These are phyloP conservation scores for Blastomyces gilchristii DNA, from an alignment of 2,329 filamentous ascomycete genomes.

Conservation along the genomic window DNA sequence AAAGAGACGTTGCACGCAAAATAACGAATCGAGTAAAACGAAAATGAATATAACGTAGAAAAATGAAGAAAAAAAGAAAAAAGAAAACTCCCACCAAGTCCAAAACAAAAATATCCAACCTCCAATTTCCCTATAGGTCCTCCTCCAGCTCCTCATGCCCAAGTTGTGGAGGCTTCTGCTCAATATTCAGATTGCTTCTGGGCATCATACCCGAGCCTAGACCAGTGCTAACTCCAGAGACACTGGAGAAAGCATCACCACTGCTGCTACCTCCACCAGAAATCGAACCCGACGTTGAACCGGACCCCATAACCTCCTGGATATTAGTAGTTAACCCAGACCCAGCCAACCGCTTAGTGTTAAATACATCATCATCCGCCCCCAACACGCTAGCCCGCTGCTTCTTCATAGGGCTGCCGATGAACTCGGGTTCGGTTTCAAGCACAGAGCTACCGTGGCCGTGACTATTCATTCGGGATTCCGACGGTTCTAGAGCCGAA, in stretches of 20 bases:
- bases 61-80: not conserved
- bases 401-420: slow-evolving; percentile 40
- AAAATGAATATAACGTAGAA: not conserved
- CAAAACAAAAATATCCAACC: not conserved
- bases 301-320: slow-evolving; percentile 26
- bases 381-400: slow-evolving; percentile 37
- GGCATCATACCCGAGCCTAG: not conserved
- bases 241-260: not conserved
- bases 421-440: slow-evolving; percentile 26
- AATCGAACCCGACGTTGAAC: not conserved
- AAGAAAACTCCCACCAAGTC: not conserved
- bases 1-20: not conserved
- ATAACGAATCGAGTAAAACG: not conserved
- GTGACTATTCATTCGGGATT: slow-evolving; percentile 13
- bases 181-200: slow-evolving; percentile 5
- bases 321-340: slow-evolving; percentile 31
- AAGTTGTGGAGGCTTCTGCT: not conserved
- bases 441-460: slow-evolving; percentile 8
- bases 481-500: slow-evolving; percentile 12
- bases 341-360: slow-evolving; percentile 29
- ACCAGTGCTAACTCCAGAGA: not conserved
- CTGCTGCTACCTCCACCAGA: not conserved
- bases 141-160: not conserved
- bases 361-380: slow-evolving; percentile 31
- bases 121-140: not conserved